Conservation (phyloP, 495 filamentous ascomycete species). For the Lasiosphaeria ovina region DNA sequence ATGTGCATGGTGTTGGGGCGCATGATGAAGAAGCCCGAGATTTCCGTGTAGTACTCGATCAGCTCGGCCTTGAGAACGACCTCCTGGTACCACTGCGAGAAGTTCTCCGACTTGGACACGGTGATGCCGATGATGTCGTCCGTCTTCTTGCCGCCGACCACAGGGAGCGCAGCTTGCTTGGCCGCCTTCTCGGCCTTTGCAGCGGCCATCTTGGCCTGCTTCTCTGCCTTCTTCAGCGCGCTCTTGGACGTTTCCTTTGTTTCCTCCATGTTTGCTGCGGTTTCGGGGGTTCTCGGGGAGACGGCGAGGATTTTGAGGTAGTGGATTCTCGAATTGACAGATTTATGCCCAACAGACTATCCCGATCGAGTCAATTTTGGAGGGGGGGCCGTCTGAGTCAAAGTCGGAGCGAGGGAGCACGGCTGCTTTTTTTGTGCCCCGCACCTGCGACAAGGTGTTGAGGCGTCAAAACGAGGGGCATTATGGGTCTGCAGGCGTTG, state of each 20-base stretch:
- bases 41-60: slow-evolving; percentile 62
- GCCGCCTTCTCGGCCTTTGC: slow-evolving; percentile 67
- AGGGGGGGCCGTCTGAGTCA: slow-evolving; percentile 16
- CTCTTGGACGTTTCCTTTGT: slow-evolving; percentile 61
- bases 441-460: slow-evolving; percentile 16
- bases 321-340: too few relatives aligned
- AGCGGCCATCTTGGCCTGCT: slow-evolving; percentile 62
- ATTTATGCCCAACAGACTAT: too few relatives aligned
- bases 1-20: slow-evolving; percentile 76
- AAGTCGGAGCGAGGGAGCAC: slow-evolving; percentile 9
- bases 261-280: slow-evolving; percentile 38
- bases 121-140: slow-evolving; percentile 81
- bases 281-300: background rate
- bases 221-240: slow-evolving; percentile 69
- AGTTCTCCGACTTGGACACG: slow-evolving; percentile 77
- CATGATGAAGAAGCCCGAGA: slow-evolving; percentile 93
- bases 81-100: slow-evolving; percentile 93
- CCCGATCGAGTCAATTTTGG: background rate
- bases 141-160: slow-evolving; percentile 52
- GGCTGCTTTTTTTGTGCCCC: slow-evolving; percentile 27
- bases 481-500: slow-evolving; percentile 3
- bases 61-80: slow-evolving; percentile 92
- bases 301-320: too few relatives aligned
- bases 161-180: slow-evolving; percentile 48
- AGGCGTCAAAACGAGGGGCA: slow-evolving; percentile 25